Conservation (phyloP, 495 filamentous ascomycete species). For the Xylaria castorea region DNA sequence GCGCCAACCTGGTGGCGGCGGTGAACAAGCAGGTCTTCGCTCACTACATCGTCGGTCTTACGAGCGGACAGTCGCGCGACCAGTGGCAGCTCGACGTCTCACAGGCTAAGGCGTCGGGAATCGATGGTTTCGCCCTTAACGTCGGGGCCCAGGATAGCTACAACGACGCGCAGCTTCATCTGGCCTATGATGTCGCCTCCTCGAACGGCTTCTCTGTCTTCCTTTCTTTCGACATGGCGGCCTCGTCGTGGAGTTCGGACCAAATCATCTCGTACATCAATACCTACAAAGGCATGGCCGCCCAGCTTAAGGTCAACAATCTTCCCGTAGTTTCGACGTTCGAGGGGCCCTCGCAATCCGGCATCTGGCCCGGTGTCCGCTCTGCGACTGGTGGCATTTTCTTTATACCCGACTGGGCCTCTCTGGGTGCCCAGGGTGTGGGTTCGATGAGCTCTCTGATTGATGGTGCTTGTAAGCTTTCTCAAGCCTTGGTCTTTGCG, state of each 20-base stretch:
- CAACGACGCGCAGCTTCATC: slow-evolving; percentile 55
- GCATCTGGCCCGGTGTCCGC: slow-evolving; percentile 66
- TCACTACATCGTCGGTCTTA: slow-evolving; percentile 60
- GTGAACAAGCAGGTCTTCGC: slow-evolving; percentile 50
- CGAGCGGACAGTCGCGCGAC: slow-evolving; percentile 47
- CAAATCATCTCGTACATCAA: slow-evolving; percentile 66
- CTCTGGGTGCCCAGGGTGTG: slow-evolving; percentile 60
- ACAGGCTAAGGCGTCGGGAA: slow-evolving; percentile 64
- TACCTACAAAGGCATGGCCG: slow-evolving; percentile 55
- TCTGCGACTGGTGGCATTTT: slow-evolving; percentile 56
- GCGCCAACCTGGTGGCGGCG: slow-evolving; percentile 32
- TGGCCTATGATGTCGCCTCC: slow-evolving; percentile 64
- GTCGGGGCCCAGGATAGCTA: slow-evolving; percentile 62
- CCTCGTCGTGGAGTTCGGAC: slow-evolving; percentile 59
- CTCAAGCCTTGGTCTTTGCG: background rate
- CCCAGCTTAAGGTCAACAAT: slow-evolving; percentile 62
- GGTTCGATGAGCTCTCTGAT: slow-evolving; percentile 53
- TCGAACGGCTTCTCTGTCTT: slow-evolving; percentile 65
- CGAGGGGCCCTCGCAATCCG: slow-evolving; percentile 63
- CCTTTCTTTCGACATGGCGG: slow-evolving; percentile 71
- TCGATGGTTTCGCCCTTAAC: slow-evolving; percentile 78
- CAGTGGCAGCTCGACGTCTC: slow-evolving; percentile 68
- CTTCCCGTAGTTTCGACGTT: slow-evolving; percentile 76
- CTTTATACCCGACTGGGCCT: slow-evolving; percentile 70
- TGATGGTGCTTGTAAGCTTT: slow-evolving; percentile 63